A percentile compares a stretch with the other conserved stretches of the same genome.
phyloP scores from a whole-genome alignment of 495 filamentous ascomycete species.

The Penicillium daleae region DNA sequence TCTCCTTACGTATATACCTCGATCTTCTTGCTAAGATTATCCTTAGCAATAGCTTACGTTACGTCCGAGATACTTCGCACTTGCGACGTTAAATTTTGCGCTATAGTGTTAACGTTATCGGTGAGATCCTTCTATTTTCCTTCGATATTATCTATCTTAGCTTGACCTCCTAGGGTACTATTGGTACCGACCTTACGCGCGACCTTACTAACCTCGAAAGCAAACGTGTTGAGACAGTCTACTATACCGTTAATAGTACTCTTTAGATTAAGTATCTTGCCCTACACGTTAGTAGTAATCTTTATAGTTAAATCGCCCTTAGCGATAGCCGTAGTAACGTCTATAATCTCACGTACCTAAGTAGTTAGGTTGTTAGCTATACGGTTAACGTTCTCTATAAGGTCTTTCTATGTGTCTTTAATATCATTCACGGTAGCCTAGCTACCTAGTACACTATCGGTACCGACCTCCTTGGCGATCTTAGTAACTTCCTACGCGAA shows the following conservation, averaged over 20 bases:
- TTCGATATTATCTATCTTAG: slow-evolving; percentile 95
- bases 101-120: slow-evolving; percentile 88
- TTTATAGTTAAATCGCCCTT: slow-evolving; percentile 93
- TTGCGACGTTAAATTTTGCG: slow-evolving; percentile 90
- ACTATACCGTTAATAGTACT: slow-evolving; percentile 99
- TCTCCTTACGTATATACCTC: slow-evolving; percentile 95
- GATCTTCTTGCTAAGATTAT: slow-evolving; percentile 95
- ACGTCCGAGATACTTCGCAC: slow-evolving; percentile 96
- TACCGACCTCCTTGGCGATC: slow-evolving; percentile 96
- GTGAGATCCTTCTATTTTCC: slow-evolving; percentile 99
- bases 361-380: slow-evolving; percentile 99
- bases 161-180: slow-evolving; percentile 92
- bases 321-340: slow-evolving; percentile 97
- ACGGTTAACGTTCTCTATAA: slow-evolving; percentile 97
- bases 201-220: slow-evolving; percentile 98
- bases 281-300: slow-evolving; percentile 92
- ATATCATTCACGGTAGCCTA: slow-evolving; percentile 99
- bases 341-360: slow-evolving; percentile 97
- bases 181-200: slow-evolving; percentile 98
- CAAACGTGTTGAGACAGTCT: slow-evolving; percentile 93
- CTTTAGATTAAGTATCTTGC: slow-evolving; percentile 94
- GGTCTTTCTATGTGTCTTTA: slow-evolving; percentile 94
- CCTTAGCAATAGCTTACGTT: slow-evolving; percentile 93
- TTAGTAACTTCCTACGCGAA: slow-evolving; percentile 99
- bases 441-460: slow-evolving; percentile 91